Conservation (phyloP, 2,329 filamentous ascomycete genomes). For the Leptographium procerum region DNA sequence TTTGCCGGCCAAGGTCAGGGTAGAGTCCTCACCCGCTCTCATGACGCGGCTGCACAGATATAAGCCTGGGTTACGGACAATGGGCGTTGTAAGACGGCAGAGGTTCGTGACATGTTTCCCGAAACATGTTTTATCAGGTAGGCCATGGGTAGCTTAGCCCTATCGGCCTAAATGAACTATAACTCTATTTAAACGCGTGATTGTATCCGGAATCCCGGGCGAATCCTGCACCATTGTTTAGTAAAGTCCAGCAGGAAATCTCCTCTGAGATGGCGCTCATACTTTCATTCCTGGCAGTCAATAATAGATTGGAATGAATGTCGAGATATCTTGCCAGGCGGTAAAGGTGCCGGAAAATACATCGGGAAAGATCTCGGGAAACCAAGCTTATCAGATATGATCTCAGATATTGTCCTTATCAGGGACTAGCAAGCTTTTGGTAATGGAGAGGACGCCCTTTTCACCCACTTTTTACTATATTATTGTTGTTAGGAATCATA, state of each 20-base stretch:
- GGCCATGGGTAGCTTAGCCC: not conserved
- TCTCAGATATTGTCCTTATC: not conserved
- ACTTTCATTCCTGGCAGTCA: not conserved
- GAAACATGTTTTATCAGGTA: not conserved
- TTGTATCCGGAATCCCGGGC: too few relatives aligned
- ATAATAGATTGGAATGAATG: not conserved
- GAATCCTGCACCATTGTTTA: too few relatives aligned
- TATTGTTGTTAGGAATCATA: too few relatives aligned
- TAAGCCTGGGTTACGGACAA: not conserved
- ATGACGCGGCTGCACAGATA: not conserved
- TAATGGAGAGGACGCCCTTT: too few relatives aligned
- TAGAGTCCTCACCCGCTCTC: conserved; percentile 38
- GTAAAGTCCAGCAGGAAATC: too few relatives aligned
- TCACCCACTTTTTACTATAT: too few relatives aligned
- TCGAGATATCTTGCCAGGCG: too few relatives aligned
- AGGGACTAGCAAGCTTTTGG: not conserved
- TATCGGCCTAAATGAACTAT: not conserved
- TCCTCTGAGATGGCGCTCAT: not conserved
- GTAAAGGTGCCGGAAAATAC: not conserved
- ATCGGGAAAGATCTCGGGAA: not conserved
- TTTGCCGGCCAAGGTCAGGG: conserved; percentile 60
- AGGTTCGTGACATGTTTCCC: not conserved
- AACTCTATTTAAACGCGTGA: not conserved
- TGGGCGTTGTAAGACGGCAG: too few relatives aligned
- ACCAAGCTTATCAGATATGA: not conserved